Percentiles rank a stretch among this genome's conserved stretches.
These are phyloP conservation scores for Xylariales sp. DNA, from an alignment of 2,329 filamentous ascomycete genomes.

Conservation along the genomic window DNA sequence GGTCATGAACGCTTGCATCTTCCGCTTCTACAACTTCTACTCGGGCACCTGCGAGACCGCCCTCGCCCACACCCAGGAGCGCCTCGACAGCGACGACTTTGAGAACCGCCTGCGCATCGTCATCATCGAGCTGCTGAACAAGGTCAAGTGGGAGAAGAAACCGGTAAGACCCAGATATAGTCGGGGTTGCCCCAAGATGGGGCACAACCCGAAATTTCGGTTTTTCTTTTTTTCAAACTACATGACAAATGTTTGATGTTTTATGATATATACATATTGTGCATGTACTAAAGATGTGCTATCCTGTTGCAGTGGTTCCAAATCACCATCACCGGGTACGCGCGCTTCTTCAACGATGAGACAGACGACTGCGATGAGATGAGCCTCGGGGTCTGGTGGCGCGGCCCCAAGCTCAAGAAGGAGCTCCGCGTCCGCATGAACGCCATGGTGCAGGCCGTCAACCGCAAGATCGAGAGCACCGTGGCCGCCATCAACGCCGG, in stretches of 20 bases:
- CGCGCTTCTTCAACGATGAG: constrained; percentile 41
- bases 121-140: constrained; percentile 39
- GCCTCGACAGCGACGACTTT: constrained; percentile 30
- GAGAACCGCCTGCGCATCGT: constrained; percentile 32
- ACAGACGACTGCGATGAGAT: constrained; percentile 38
- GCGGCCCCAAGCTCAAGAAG: constrained; percentile 34
- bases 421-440: constrained; percentile 37
- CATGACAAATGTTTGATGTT: too few species aligned
- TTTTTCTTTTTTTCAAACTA: too few species aligned
- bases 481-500: constrained; percentile 30
- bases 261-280: not conserved
- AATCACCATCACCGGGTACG: constrained; percentile 42
- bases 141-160: constrained; percentile 37
- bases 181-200: too few species aligned
- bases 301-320: constrained; percentile 26
- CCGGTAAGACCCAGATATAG: too few species aligned
- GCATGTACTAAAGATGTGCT: not conserved
- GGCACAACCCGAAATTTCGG: too few species aligned
- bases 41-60: constrained; percentile 39
- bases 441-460: constrained; percentile 36
- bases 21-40: constrained; percentile 44
- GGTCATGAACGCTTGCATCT: constrained; percentile 46
- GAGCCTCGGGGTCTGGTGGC: constrained; percentile 42
- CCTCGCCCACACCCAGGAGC: constrained; percentile 27
- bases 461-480: constrained; percentile 31